phyloP scores from a whole-genome alignment of 352 stramenopile genomes.

The Phytopythium helicoides region DNA sequence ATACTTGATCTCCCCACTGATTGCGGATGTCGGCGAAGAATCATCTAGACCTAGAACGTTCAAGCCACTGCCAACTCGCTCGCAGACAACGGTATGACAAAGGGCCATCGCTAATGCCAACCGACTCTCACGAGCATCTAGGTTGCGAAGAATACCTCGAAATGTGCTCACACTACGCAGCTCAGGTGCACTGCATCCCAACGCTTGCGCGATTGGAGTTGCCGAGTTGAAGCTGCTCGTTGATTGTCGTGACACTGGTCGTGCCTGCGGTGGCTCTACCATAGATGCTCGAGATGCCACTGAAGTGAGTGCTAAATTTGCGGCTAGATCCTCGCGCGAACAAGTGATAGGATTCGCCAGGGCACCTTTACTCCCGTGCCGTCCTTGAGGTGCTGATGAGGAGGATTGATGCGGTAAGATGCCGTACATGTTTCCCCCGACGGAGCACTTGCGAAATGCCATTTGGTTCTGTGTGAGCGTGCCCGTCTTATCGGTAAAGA shows the following conservation, averaged over 20 bases:
- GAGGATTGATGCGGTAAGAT: constrained; percentile 10
- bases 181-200: background rate
- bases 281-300: background rate
- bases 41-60: too few relatives aligned
- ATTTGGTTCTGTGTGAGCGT: constrained; percentile 95
- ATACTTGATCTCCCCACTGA: constrained; percentile 40
- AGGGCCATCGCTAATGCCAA: constrained; percentile 75
- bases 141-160: constrained; percentile 42
- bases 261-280: too few relatives aligned
- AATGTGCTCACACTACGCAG: constrained; percentile 34
- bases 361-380: background rate
- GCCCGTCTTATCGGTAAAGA: constrained; percentile 95
- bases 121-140: constrained; percentile 50
- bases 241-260: background rate
- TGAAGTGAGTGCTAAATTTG: background rate
- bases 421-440: constrained; percentile 87
- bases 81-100: constrained; percentile 86
- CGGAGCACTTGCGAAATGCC: constrained; percentile 95
- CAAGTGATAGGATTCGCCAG: background rate
- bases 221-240: constrained; percentile 2
- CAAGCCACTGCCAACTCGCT: constrained; percentile 16
- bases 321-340: background rate
- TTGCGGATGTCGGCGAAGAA: too few relatives aligned
- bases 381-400: constrained; percentile 6
- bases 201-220: background rate